Percentiles rank a stretch among this genome's conserved stretches.
Evolutionary conservation across 768 basidiomycete species (phyloP).

Genomic region (Megacollybia marginata): DNA sequence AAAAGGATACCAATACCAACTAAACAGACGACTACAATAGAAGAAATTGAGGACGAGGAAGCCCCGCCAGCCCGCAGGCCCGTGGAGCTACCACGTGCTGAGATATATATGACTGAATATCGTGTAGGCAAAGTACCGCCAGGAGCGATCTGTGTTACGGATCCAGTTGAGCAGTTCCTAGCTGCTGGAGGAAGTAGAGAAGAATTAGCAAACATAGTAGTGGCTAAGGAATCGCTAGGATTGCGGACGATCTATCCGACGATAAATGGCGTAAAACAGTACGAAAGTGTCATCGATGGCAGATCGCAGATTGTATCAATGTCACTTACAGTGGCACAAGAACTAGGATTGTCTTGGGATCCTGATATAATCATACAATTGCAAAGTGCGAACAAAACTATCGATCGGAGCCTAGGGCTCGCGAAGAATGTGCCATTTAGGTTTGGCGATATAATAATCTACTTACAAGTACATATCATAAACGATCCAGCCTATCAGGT

Average conservation of each 20-base stretch:
- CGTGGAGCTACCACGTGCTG: too few species aligned
- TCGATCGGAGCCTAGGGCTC: conserved; percentile 14
- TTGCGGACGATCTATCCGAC: conserved; percentile 12
- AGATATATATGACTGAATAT: too few species aligned
- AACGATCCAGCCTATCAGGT: conserved; percentile 17
- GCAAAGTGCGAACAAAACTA: conserved; percentile 16
- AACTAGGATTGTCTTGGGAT: conserved; percentile 9
- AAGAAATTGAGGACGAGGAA: too few species aligned
- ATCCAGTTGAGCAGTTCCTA: too few species aligned
- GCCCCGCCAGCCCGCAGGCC: too few species aligned
- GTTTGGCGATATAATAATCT: conserved; percentile 15
- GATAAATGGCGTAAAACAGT: conserved; percentile 10
- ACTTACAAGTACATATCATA: conserved; percentile 19
- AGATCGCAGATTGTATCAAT: conserved; percentile 21
- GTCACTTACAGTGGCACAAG: conserved; percentile 11
- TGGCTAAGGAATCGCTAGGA: conserved; percentile 15
- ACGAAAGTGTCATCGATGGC: conserved; percentile 17
- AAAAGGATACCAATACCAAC: too few species aligned
- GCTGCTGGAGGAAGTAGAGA: too few species aligned
- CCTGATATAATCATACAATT: conserved; percentile 12
- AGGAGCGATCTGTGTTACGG: too few species aligned
- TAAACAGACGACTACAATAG: too few species aligned
- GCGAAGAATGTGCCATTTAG: conserved; percentile 16
- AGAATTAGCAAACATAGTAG: neutral
- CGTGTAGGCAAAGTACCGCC: too few species aligned